These are phyloP conservation scores for Camelina laxa DNA, from an alignment of 345 rosid genomes.

Conservation along the genomic window DNA sequence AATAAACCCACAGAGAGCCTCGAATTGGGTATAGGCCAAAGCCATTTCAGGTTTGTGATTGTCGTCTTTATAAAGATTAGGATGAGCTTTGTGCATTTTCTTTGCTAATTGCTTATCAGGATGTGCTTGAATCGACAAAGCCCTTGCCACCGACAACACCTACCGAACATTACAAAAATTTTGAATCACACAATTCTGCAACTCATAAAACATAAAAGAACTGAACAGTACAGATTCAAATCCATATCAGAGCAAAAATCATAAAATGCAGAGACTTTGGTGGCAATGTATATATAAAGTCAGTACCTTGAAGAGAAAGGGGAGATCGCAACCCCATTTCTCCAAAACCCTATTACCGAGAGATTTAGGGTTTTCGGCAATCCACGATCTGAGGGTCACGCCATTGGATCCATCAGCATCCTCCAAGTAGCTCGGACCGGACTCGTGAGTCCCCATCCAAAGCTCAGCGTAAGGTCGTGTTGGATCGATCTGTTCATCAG, in stretches of 20 bases:
- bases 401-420: slow-evolving; percentile 49
- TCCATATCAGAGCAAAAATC: background rate
- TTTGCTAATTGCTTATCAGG: slow-evolving; percentile 86
- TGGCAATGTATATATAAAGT: background rate
- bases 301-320: slow-evolving; percentile 90
- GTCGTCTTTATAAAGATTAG: slow-evolving; percentile 78
- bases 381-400: slow-evolving; percentile 71
- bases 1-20: slow-evolving; percentile 91
- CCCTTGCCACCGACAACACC: slow-evolving; percentile 94
- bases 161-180: slow-evolving; percentile 23
- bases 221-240: background rate
- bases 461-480: slow-evolving; percentile 73
- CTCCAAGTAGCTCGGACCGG: slow-evolving; percentile 79
- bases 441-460: slow-evolving; percentile 83
- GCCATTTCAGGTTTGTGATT: slow-evolving; percentile 99
- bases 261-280: too few species aligned
- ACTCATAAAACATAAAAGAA: background rate
- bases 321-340: slow-evolving; percentile 97
- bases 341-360: slow-evolving; percentile 77
- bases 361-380: slow-evolving; percentile 66
- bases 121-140: slow-evolving; percentile 96
- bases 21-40: slow-evolving; percentile 87
- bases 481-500: slow-evolving; percentile 48
- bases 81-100: slow-evolving; percentile 73
- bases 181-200: slow-evolving; percentile 9